Percentiles rank a stretch among this genome's conserved stretches.
Evolutionary conservation across 1,284 basidiomycete genomes (phyloP).

Genomic region (Tranzscheliella williamsii): DNA sequence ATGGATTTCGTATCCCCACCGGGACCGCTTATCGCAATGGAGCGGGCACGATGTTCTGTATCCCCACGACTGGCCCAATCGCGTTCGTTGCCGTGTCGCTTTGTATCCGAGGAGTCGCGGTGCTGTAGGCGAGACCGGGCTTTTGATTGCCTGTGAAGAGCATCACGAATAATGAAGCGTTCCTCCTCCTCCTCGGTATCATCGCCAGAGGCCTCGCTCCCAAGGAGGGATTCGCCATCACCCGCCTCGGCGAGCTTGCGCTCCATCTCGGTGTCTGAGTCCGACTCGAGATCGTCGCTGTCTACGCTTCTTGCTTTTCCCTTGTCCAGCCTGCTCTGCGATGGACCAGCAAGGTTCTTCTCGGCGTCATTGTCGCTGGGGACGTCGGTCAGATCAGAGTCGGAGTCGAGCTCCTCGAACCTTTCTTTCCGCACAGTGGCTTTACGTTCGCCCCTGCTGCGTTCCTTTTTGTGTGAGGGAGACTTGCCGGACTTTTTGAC

Average conservation of each 20-base stretch:
- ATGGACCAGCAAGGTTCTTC: conserved; percentile 8
- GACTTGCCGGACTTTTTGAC: conserved; percentile 30
- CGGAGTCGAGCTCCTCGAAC: conserved; percentile 46
- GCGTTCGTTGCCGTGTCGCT: conserved; percentile 18
- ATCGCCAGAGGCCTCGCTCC: conserved; percentile 52
- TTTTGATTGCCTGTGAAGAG: conserved; percentile 30
- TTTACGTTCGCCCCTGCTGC: conserved; percentile 42
- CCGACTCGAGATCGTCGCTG: conserved; percentile 25
- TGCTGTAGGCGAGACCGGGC: conserved; percentile 27
- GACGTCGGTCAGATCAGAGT: conserved; percentile 40
- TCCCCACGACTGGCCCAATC: conserved; percentile 26
- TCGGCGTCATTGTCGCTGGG: conserved; percentile 31
- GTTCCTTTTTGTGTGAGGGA: conserved; percentile 33
- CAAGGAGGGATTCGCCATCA: conserved; percentile 57
- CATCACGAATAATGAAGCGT: conserved; percentile 55
- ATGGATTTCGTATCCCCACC: too few relatives aligned
- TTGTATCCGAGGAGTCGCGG: conserved; percentile 22
- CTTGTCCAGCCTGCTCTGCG: conserved; percentile 16
- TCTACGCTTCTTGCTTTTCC: conserved; percentile 36
- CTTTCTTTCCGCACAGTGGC: conserved; percentile 48
- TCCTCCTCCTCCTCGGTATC: conserved; percentile 55
- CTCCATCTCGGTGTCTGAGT: conserved; percentile 56
- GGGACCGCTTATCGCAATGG: conserved; percentile 16
- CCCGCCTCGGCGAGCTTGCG: conserved; percentile 55
- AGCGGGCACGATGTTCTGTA: conserved; percentile 28